Percentiles rank a stretch among this genome's conserved stretches.
Evolutionary conservation across 192 early-diverging fungal genomes (phyloP).

Genomic region (Haplosporangium gracile): DNA sequence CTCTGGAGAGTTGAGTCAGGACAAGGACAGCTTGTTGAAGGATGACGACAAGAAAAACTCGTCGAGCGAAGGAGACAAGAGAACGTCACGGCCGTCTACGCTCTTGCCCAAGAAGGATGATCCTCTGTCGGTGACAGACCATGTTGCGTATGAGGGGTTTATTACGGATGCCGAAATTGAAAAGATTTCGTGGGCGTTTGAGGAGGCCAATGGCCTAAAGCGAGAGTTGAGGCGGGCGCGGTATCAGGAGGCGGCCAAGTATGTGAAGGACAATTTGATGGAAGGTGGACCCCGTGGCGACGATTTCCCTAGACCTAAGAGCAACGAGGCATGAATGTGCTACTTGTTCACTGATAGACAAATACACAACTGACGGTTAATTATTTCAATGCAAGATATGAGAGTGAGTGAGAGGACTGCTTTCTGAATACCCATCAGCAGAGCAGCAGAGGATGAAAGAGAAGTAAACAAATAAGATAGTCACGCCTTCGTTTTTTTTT

Average conservation of each 20-base stretch:
- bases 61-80: background rate
- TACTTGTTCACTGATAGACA: background rate
- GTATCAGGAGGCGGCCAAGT: conserved; percentile 45
- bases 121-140: conserved; percentile 43
- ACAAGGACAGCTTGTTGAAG: conserved; percentile 18
- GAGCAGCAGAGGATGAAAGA: no score
- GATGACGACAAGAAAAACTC: background rate
- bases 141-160: conserved; percentile 42
- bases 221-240: conserved; percentile 35
- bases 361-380: background rate
- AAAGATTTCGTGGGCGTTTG: conserved; percentile 19
- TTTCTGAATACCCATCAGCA: background rate
- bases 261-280: conserved; percentile 32
- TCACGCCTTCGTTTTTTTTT: background rate
- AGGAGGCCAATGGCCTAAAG: background rate
- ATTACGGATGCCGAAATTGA: conserved; percentile 43
- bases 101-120: conserved; percentile 20
- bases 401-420: background rate
- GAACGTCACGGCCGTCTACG: background rate
- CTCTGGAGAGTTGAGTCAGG: conserved; percentile 33
- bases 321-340: background rate
- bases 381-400: no score
- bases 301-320: background rate
- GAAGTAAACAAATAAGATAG: conserved; percentile 10
- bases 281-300: background rate